Base-by-base conservation (phyloP, 257 asterid species). In the Nicotiana benthamiana region DNA sequence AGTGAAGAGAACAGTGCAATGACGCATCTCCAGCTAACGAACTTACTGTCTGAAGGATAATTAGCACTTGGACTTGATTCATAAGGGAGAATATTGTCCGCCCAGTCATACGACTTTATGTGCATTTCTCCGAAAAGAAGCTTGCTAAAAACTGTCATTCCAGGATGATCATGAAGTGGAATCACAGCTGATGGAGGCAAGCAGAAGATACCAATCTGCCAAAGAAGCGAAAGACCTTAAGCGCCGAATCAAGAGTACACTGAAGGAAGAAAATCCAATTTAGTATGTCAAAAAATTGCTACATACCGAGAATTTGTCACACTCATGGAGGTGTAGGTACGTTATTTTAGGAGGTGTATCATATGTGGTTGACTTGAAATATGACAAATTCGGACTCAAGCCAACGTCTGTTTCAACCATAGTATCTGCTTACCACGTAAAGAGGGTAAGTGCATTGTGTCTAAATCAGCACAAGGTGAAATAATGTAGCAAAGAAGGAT, bases 141-240 rank as follows among this genome's bases (percentile, higher is more conserved):
- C 88, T 92, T 95, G 90, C 98, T 87, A 82, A 95, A 92, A 75
- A 95, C 98, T 0, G 98, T 93, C 98, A 95, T 95, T 52, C 91
- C 97, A 5, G 98, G 98, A 85, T 95, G 98, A 90, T 93, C 89
- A 46, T 95, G 98, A 28, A 95, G 95, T 3, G 98, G 98, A 62
- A 95, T 95, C 66, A 95, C 97, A 68, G 93, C 90, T 20, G 84
- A 85, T 34, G 97, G 97, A 0, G 98, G 98, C 90, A 95, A 87
- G 86, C 98, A 95, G 85, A 95, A 95, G 75, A 95, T 90, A 54
- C 97, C 98, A 84, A 95, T 93, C 98, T 95, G 90, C 56, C 77
- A 77, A 20, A 46, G 4, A 72, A 8, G 60, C 61, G 24, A 72
- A 46, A 46, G 8, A 15, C 36, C 8, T 27, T 24, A 80, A 15